These are phyloP conservation scores for Russula sp. DNA, from an alignment of 768 basidiomycete genomes.

Conservation along the genomic window DNA sequence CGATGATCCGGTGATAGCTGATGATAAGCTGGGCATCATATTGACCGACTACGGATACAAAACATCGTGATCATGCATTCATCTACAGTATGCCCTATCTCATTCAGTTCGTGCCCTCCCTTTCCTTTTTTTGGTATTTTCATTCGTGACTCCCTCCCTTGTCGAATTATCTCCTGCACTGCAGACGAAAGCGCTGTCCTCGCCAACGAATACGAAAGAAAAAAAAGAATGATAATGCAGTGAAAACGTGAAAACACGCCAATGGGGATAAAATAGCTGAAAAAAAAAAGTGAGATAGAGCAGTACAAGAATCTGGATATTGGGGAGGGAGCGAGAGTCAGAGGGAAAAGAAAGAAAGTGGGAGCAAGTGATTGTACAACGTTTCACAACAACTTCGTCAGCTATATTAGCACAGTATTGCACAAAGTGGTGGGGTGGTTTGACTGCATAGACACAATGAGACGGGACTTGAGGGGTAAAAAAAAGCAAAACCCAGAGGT, in stretches of 20 bases:
- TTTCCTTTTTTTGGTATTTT: neutral
- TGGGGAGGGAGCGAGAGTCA: neutral
- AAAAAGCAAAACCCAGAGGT: neutral
- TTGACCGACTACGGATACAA: constrained; percentile 10
- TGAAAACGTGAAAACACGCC: constrained; percentile 7
- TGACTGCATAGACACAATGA: too few relatives aligned
- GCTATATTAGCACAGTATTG: constrained; percentile 20
- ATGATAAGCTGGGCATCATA: neutral
- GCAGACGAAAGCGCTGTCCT: neutral
- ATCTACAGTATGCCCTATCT: neutral
- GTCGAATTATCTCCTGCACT: constrained; percentile 3
- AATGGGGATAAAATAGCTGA: constrained; percentile 23
- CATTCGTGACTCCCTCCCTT: constrained; percentile 9
- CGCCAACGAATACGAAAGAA: constrained; percentile 13
- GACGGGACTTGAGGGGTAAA: constrained; percentile 3
- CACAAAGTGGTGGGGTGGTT: constrained; percentile 15
- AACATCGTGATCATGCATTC: constrained; percentile 3
- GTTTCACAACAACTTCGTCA: constrained; percentile 12
- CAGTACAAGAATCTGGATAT: constrained; percentile 9
- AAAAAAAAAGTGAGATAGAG: constrained; percentile 2
- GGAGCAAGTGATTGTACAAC: constrained; percentile 23
- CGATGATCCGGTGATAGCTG: neutral
- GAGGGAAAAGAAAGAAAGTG: too few relatives aligned
- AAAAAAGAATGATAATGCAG: neutral
- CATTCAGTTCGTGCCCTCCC: neutral